Evolutionary conservation across 768 basidiomycete species (phyloP), one percentile per base, ranked within the genome.

Genomic region (Chalciporus sphaerocephalus): DNA sequence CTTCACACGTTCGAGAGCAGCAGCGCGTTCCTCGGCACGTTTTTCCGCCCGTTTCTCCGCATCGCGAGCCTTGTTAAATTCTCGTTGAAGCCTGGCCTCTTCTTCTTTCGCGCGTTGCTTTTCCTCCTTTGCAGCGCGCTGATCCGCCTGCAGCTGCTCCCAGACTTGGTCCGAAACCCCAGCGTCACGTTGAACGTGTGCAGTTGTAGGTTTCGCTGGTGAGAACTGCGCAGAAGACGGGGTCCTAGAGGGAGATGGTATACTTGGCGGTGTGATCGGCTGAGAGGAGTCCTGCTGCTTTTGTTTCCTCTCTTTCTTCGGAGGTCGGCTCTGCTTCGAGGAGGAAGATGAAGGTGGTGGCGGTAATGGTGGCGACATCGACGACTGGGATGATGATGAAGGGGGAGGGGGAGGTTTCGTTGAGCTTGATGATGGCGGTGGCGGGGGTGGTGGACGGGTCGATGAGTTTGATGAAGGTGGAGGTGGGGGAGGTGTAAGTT

Each of bases 121-220:
- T 21, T 35, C 44, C 33, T 61, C 56, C 17, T 54, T 55, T 17
- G 50, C 62, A 4, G 57, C 65, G 0, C 54, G 61, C 35, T 60
- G 64, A 42, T 60, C 65, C 6, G 62, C 65, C 38, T 79, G 73
- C 1, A 84, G 61, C 48, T 76, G 67, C 9, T 51, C 21, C 83
- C 83, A 84, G 10, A 72, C 57, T 1, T 55, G 57, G 56, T 85
- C 78, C 0, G 71, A 54, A 5, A 84, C 78, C 0, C 75, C 83
- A 16, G 68, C 37, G 57, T 83, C 83, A 18, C 78, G 71, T 18
- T 41, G 52, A 0, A 16, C 53, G 3, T 52, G 35, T 17, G 24
- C 38, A 28, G 21, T 42, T 15, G 22, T 47, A 13, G 28, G 22
- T n/a, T 27, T 48, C 21, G 37, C 2, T 15, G 39, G 38, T 18